phyloP scores from a whole-genome alignment of 1,284 basidiomycete genomes.

The Cystobasidium sp. region DNA sequence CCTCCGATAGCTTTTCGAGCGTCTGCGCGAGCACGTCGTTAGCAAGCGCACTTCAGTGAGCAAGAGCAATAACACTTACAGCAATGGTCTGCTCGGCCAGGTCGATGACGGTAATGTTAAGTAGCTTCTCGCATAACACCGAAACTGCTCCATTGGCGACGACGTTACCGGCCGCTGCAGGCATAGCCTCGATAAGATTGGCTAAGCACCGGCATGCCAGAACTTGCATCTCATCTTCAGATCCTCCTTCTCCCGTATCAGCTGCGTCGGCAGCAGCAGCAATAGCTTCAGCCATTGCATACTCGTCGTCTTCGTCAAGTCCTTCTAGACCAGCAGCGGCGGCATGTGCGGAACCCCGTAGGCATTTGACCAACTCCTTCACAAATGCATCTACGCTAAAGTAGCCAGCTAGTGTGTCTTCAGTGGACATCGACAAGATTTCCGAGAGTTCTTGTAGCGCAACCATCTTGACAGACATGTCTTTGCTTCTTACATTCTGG shows the following conservation, averaged over 20 bases:
- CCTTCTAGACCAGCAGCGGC: conserved; percentile 47
- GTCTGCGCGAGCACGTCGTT: conserved; percentile 65
- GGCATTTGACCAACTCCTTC: conserved; percentile 86
- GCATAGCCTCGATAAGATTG: conserved; percentile 94
- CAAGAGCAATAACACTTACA: conserved; percentile 64
- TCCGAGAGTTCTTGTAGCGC: conserved; percentile 95
- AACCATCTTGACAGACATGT: conserved; percentile 77
- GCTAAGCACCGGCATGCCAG: conserved; percentile 92
- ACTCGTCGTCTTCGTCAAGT: conserved; percentile 62
- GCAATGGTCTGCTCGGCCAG: conserved; percentile 93
- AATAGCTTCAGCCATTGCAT: conserved; percentile 42
- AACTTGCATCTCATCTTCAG: conserved; percentile 71
- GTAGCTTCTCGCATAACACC: conserved; percentile 89
- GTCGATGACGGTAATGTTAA: conserved; percentile 95
- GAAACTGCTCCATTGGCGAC: conserved; percentile 94
- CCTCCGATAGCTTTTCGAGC: conserved; percentile 94
- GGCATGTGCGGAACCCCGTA: conserved; percentile 66
- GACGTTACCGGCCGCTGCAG: conserved; percentile 89
- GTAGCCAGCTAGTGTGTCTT: conserved; percentile 92
- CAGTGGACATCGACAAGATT: conserved; percentile 91
- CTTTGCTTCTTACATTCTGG: conserved; percentile 81
- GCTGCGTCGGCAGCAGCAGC: conserved; percentile 34
- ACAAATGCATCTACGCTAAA: conserved; percentile 93
- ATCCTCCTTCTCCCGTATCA: conserved; percentile 56
- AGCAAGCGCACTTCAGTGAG: conserved; percentile 1